A percentile compares a stretch with the other conserved stretches of the same genome.
Evolutionary conservation across 805 yeast genomes (phyloP).

Genomic region (Yamadazyma tumulicola): DNA sequence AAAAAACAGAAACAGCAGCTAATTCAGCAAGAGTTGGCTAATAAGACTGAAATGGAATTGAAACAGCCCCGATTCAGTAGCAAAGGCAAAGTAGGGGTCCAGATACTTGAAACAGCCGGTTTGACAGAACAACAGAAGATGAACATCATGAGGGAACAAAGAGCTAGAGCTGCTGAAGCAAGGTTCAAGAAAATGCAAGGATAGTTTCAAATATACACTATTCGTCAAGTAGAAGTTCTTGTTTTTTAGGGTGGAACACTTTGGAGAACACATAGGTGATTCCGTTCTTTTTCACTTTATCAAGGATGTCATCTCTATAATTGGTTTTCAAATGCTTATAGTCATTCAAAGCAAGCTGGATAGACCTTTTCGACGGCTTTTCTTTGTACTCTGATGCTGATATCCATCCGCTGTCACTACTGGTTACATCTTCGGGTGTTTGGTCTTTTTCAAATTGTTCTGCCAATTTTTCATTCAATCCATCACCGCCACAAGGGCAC

Average conservation of each 20-base stretch:
- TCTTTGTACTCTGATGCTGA: conserved; percentile 51
- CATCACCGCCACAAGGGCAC: conserved; percentile 60
- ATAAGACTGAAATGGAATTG: conserved; percentile 37
- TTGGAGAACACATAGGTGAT: conserved; percentile 43
- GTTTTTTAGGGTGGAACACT: conserved; percentile 14
- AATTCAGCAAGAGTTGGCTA: conserved; percentile 44
- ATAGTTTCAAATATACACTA: conserved; percentile 1
- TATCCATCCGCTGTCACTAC: conserved; percentile 43
- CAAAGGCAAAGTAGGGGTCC: conserved; percentile 30
- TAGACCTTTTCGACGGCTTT: conserved; percentile 34
- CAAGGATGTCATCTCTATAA: conserved; percentile 4
- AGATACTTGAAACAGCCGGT: conserved; percentile 48
- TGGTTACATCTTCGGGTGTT: conserved; percentile 9
- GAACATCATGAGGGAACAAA: conserved; percentile 85
- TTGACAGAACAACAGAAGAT: conserved; percentile 70
- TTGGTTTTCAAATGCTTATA: conserved; percentile 48
- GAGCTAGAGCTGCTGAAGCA: conserved; percentile 96
- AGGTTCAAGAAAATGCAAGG: conserved; percentile 39
- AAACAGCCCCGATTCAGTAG: conserved; percentile 27
- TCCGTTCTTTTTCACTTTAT: conserved; percentile 4
- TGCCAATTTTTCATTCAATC: conserved; percentile 23
- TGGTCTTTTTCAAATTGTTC: conserved; percentile 18
- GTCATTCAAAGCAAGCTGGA: conserved; percentile 57
- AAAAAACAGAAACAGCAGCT: conserved; percentile 36
- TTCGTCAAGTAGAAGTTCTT: not conserved